phyloP scores from a whole-genome alignment of 352 stramenopile species.

The Globisporangium polare region DNA sequence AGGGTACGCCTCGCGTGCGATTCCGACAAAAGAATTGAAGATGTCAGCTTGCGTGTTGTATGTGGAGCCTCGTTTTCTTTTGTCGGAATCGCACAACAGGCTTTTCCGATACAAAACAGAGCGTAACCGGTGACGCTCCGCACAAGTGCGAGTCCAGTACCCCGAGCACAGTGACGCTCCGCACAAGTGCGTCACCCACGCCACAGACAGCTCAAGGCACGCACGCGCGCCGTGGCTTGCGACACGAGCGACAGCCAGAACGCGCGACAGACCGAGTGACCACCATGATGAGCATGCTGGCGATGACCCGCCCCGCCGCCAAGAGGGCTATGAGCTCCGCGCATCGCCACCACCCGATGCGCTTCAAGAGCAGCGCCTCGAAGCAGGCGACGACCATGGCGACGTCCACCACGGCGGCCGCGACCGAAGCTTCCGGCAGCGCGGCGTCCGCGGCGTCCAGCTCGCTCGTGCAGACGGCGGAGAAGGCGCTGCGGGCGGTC shows the following conservation, averaged over 20 bases:
- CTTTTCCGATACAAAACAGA: too few species aligned
- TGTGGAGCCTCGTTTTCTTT: too few species aligned
- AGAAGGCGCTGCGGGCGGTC: conserved; percentile 21
- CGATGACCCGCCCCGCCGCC: conserved; percentile 7
- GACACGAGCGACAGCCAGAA: not conserved
- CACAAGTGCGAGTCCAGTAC: too few species aligned
- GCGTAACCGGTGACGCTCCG: too few species aligned
- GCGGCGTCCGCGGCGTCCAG: not conserved
- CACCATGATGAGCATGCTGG: conserved; percentile 15
- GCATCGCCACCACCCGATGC: not conserved
- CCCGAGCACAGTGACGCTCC: too few species aligned
- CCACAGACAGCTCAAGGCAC: too few species aligned
- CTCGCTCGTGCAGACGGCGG: conserved; percentile 15
- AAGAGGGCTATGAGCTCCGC: not conserved
- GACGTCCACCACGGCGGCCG: conserved; percentile 1
- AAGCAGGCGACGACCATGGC: not conserved
- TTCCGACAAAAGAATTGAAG: too few species aligned
- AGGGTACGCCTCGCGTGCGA: too few species aligned
- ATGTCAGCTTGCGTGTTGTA: too few species aligned
- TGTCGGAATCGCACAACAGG: too few species aligned
- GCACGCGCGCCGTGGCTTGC: too few species aligned
- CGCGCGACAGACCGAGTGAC: not conserved
- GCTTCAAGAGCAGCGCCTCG: conserved; percentile 15
- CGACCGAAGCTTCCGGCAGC: not conserved
- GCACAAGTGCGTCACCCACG: too few species aligned